A percentile compares a stretch with the other conserved stretches of the same genome.
Evolutionary conservation across 768 basidiomycete species (phyloP).

Genomic region (Tylopilus sp.): DNA sequence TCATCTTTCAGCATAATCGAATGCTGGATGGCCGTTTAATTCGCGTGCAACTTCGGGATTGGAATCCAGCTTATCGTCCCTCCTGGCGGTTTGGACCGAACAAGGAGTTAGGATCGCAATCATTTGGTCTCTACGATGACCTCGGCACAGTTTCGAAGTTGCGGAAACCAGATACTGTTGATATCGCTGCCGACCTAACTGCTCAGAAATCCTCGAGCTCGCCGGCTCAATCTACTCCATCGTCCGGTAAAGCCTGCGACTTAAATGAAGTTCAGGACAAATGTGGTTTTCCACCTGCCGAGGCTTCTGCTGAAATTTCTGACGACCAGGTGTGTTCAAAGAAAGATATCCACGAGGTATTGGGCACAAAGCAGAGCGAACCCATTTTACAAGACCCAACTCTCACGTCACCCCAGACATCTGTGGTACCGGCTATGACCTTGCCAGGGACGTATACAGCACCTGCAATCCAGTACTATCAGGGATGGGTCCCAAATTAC

Average conservation of each 20-base stretch:
- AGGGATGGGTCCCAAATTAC: constrained; percentile 54
- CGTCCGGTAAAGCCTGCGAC: constrained; percentile 7
- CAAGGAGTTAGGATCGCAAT: constrained; percentile 37
- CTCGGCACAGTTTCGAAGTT: constrained; percentile 9
- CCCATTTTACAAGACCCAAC: constrained; percentile 2
- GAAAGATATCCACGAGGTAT: constrained; percentile 2
- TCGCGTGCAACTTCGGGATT: constrained; percentile 72
- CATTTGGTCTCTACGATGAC: constrained; percentile 7
- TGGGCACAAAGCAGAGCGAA: constrained; percentile 31
- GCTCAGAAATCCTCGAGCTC: constrained; percentile 9
- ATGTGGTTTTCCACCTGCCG: background rate
- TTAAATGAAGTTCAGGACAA: constrained; percentile 20
- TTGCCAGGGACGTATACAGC: constrained; percentile 35
- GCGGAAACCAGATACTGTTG: constrained; percentile 3
- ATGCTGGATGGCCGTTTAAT: constrained; percentile 66
- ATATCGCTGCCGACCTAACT: constrained; percentile 11
- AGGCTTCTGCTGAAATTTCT: background rate
- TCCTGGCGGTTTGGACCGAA: constrained; percentile 35
- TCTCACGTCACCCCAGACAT: constrained; percentile 23
- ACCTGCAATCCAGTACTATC: constrained; percentile 45
- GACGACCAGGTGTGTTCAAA: constrained; percentile 1
- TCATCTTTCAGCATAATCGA: constrained; percentile 59
- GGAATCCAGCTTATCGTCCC: constrained; percentile 51
- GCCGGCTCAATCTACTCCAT: background rate
- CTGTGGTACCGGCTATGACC: constrained; percentile 22